Base-by-base conservation (phyloP, 2,329 filamentous ascomycete species). In the Venturia oleaginea region DNA sequence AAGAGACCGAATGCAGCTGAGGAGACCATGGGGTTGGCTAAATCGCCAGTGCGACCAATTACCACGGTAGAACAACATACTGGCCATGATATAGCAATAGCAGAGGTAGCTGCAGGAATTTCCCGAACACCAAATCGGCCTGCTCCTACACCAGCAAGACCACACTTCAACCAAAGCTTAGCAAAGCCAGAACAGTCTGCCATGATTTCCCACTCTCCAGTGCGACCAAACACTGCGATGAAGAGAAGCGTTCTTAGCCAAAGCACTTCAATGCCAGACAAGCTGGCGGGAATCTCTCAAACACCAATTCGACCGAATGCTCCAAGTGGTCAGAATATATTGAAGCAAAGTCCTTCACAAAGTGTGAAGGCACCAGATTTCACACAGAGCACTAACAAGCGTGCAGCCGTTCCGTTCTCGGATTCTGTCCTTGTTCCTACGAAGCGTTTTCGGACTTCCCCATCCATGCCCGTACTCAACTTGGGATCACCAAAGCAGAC, bases 361-460 rank as follows among this genome's bases (percentile, higher is more conserved):
- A 55, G 51, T 34, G 57, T 42, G n/a, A 24, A 38, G 13, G 57
- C 34, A 17, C 34, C 57, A 10, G 22, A 40, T 8, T 38, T 43
- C 15, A 27, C n/a, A 7, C 5, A 30, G 22, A 43, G 34, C 34
- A 15, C 57, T 40, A 38, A 24, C 57, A 60, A 60, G n/a, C 34
- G 57, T 27, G 3, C 57, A 37, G 57, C 57, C 15, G 34, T 43
- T 38, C 34, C 34, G 1, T 34, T 34, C 51, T 40, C 34, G 22
- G 57, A 60, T 17, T 60, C 57, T 17, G 57, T 60, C n/a, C 38
- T 60, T 42, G 46, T 43, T 30, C 51, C 61, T 30, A 11, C 48
- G 5, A 63, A 63, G 61, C 42, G 61, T 37, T n/a, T 63, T 3
- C 24, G 48, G 15, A 63, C 61, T 40, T 54, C 61, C 11, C 13